Evolutionary conservation across 106 monocot species (phyloP).

Genomic region (Dendrobium chrysotoxum): DNA sequence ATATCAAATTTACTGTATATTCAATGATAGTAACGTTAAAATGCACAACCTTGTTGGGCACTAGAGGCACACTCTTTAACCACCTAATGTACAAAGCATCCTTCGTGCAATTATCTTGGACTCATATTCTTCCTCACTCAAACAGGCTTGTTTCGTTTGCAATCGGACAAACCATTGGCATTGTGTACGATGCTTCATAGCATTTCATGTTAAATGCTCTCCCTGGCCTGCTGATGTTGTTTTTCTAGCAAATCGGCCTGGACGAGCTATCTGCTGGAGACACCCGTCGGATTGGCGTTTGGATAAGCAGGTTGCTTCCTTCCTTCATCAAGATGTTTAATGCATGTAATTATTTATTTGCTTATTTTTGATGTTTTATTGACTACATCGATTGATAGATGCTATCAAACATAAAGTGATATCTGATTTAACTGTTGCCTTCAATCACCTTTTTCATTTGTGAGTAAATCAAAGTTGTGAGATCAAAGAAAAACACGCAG

Average conservation of each 20-base stretch:
- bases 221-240: constrained; percentile 62
- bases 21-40: neutral
- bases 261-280: constrained; percentile 69
- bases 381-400: neutral
- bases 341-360: neutral
- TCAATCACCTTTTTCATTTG: neutral
- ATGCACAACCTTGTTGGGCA: neutral
- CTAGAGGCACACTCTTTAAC: neutral
- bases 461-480: neutral
- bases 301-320: constrained; percentile 56
- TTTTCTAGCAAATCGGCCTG: constrained; percentile 17
- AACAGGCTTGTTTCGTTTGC: constrained; percentile 74
- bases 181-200: constrained; percentile 59
- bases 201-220: constrained; percentile 61
- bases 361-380: neutral
- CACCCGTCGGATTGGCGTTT: constrained; percentile 72
- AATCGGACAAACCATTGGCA: constrained; percentile 58
- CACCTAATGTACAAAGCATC: neutral
- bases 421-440: neutral
- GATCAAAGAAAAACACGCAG: neutral
- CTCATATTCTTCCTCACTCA: constrained; percentile 14
- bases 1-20: neutral
- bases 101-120: neutral
- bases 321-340: constrained; percentile 19
- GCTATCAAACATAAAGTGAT: neutral